Evolutionary conservation across 1,139 yeast genomes (phyloP), one percentile per base, ranked within the genome.

Genomic region (Waltiozyma solani): DNA sequence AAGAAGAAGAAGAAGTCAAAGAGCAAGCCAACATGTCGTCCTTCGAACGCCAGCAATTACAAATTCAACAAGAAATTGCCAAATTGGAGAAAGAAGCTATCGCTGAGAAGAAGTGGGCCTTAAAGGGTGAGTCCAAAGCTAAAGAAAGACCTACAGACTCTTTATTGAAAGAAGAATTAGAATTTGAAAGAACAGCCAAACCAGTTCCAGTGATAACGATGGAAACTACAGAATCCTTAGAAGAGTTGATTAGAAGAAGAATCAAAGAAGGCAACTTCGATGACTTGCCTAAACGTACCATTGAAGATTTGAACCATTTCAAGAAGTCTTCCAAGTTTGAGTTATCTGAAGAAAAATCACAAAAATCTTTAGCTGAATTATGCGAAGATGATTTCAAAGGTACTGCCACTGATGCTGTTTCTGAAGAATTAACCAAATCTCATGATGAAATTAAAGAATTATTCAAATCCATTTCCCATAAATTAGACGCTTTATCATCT

Each of bases 161-260:
- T 1, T 66, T 91, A 30, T 56, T 83, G 34, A 75, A 73, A 23
- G 85, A 78, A 47, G 81, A 75, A 29, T 55, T 82, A 36, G 85
- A 81, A 46, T 79, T 81, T 52, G 93, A 82, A 45, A 70, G 87
- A 49, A 76, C 78, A 7, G 72, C 85, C 7, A 82, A 80, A 50
- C 89, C 93, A 0, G 96, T 87, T 2, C 98, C 98, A 1, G 87
- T 87, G 9, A 85, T 89, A 43, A 91, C 98, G 1, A 79, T 79
- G 52, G 96, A 87, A 49, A 73, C 80, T 8, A 86, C 96, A 0
- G 95, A 84, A 50, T 65, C 84, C 1, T 62, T 91, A 24, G 98
- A 91, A 58, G 97, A 89, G 40, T 66, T 91, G 63, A 89, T 91
- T 51, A 73, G 86, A 56, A 73, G 84, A 50, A 75, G 97, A 57